A percentile compares a stretch with the other conserved stretches of the same genome.
Evolutionary conservation across 208 protist species (phyloP).

Genomic region (Kentomonas sorsogonicus): DNA sequence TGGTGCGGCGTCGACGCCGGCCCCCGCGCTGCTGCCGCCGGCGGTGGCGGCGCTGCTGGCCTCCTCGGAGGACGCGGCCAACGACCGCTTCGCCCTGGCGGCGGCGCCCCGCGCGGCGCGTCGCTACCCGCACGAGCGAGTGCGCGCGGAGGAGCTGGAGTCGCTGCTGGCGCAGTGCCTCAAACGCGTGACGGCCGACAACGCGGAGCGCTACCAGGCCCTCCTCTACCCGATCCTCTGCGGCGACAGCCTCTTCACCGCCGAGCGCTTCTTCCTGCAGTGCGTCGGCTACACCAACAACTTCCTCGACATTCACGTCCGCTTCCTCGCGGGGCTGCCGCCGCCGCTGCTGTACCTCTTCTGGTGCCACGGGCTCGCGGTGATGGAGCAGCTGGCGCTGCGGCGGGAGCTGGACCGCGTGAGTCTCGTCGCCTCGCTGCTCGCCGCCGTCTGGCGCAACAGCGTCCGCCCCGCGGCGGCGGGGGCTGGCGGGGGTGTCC

Average conservation of each 20-base stretch:
- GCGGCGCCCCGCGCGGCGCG: not conserved
- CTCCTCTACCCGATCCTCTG: conserved; percentile 53
- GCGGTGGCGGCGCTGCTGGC: not conserved
- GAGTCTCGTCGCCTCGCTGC: conserved; percentile 39
- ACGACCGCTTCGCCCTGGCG: not conserved
- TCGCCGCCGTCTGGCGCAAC: conserved; percentile 54
- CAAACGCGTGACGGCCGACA: conserved; percentile 62
- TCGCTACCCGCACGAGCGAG: conserved; percentile 44
- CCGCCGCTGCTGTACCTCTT: conserved; percentile 49
- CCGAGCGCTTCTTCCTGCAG: conserved; percentile 60
- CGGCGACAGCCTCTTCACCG: conserved; percentile 61
- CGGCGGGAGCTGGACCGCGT: conserved; percentile 33
- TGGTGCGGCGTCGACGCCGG: not conserved
- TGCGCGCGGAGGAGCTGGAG: conserved; percentile 53
- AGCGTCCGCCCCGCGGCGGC: too few relatives aligned
- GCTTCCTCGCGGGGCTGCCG: conserved; percentile 47
- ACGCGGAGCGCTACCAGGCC: conserved; percentile 42
- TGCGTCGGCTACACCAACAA: conserved; percentile 76
- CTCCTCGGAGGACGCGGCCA: not conserved
- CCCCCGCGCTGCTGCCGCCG: not conserved
- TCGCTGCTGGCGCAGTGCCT: conserved; percentile 60
- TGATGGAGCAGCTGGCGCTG: conserved; percentile 32
- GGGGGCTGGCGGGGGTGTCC: too few relatives aligned
- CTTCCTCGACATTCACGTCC: conserved; percentile 62
- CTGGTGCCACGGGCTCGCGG: conserved; percentile 36